Percentiles rank a stretch among this genome's conserved stretches.
Conservation (phyloP, 1,284 basidiomycete genomes). For the Salmacisia buchloeana region DNA sequence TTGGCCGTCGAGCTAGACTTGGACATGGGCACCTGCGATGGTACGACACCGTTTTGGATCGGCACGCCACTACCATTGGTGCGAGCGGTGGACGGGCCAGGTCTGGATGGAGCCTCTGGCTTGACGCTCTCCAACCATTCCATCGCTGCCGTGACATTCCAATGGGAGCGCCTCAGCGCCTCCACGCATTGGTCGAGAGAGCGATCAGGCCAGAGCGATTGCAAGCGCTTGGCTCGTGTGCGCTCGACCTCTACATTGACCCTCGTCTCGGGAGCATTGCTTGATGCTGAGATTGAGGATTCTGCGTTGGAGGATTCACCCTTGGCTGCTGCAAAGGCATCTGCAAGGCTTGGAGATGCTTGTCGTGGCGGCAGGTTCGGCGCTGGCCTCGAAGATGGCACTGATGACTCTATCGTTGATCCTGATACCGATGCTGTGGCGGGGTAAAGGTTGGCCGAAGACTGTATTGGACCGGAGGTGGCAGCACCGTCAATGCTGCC, state of each 20-base stretch:
- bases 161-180: background rate
- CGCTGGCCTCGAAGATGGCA: background rate
- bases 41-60: no score
- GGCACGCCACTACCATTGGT: background rate
- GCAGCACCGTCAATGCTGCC: background rate
- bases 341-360: background rate
- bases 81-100: background rate
- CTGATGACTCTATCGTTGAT: background rate
- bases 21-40: background rate
- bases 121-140: background rate
- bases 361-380: background rate
- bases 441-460: no score
- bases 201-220: background rate
- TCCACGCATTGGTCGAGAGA: background rate
- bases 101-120: background rate
- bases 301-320: background rate
- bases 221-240: background rate
- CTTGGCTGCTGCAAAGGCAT: constrained; percentile 1
- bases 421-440: background rate
- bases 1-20: background rate
- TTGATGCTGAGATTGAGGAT: background rate
- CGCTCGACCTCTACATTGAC: background rate
- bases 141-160: constrained; percentile 1
- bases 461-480: no score
- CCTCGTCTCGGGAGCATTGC: background rate